phyloP scores from a whole-genome alignment of 768 basidiomycete species.

The Pseudohyphozyma bogoriensis region DNA sequence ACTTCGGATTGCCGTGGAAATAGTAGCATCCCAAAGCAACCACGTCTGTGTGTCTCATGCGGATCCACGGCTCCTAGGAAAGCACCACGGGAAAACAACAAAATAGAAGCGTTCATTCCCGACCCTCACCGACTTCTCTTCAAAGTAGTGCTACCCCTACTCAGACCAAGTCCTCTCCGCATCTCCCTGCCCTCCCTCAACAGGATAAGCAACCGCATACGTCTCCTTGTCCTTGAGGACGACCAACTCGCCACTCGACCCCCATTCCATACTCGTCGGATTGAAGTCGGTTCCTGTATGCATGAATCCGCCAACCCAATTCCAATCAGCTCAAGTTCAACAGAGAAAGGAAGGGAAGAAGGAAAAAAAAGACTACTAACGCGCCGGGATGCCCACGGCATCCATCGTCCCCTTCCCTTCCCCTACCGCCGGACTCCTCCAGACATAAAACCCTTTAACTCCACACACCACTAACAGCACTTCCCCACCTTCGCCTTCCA shows the following conservation, averaged over 20 bases:
- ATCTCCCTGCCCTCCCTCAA: not conserved
- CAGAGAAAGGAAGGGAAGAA: no score
- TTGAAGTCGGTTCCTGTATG: not conserved
- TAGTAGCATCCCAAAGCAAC: not conserved
- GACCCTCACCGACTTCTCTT: not conserved
- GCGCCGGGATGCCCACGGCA: slow-evolving; percentile 2
- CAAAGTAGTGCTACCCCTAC: no score
- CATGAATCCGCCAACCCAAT: not conserved
- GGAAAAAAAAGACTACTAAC: slow-evolving; percentile 1
- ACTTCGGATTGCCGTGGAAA: no score
- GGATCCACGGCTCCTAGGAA: not conserved
- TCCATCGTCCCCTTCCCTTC: not conserved
- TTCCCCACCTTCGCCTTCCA: not conserved
- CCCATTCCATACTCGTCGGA: not conserved
- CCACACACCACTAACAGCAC: slow-evolving; percentile 2
- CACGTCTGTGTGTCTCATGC: not conserved
- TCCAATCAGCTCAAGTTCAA: not conserved
- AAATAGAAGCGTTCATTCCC: no score
- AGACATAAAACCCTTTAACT: slow-evolving; percentile 9
- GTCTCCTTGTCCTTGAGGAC: slow-evolving; percentile 3
- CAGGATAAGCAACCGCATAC: slow-evolving; percentile 20
- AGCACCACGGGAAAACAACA: not conserved
- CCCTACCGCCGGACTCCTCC: not conserved
- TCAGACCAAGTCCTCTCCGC: slow-evolving; percentile 7
- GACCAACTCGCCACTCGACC: not conserved